A percentile compares a stretch with the other conserved stretches of the same genome.
These are phyloP conservation scores for Psophocarpus tetragonolobus DNA, from an alignment of 306 rosid genomes.

Conservation along the genomic window DNA sequence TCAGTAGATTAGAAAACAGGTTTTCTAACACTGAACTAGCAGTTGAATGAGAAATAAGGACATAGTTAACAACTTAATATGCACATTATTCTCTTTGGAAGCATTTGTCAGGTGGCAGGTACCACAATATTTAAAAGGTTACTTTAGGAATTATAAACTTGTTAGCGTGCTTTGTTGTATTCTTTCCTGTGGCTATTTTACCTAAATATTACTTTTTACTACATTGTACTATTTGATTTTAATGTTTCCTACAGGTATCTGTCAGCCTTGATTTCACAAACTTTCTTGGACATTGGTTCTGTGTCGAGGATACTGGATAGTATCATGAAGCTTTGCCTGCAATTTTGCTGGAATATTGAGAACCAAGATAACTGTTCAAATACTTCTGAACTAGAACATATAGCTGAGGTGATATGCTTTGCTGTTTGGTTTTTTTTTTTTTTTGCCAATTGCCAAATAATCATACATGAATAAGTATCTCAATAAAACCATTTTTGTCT, in stretches of 20 bases:
- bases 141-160: conserved; percentile 6
- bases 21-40: background rate
- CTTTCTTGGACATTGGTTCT: conserved; percentile 96
- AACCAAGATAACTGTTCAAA: conserved; percentile 77
- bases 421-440: conserved; percentile 2
- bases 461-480: conserved; percentile 3
- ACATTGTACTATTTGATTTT: conserved; percentile 14
- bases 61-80: background rate
- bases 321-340: conserved; percentile 96
- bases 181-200: conserved; percentile 27
- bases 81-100: conserved; percentile 13
- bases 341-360: conserved; percentile 89
- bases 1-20: background rate
- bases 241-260: conserved; percentile 60
- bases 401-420: conserved; percentile 73
- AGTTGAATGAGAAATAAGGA: conserved; percentile 29
- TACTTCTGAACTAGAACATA: conserved; percentile 81
- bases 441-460: conserved; percentile 28
- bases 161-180: conserved; percentile 24
- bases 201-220: background rate
- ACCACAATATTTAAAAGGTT: background rate
- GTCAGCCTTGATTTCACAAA: conserved; percentile 88
- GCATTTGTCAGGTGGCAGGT: conserved; percentile 3
- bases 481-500: background rate
- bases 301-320: conserved; percentile 95